Evolutionary conservation across 305 asterid species (phyloP), one percentile per base, ranked within the genome.

Genomic region (Vinca major): DNA sequence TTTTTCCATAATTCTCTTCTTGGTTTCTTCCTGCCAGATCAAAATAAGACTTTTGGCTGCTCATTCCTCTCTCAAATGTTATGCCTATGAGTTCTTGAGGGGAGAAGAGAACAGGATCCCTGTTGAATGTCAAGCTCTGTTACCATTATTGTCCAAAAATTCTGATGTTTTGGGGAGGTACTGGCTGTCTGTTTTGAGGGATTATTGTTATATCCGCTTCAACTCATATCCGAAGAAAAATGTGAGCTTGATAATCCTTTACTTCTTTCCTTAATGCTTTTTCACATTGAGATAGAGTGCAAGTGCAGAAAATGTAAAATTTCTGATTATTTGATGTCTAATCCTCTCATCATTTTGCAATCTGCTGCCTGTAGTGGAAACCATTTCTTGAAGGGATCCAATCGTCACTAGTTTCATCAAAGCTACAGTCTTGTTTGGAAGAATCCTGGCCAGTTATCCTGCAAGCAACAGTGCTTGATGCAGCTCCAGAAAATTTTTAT

Each of bases 361-460:
- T 80, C 61, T 72, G 69, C 65, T 73, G 55, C 73, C 70, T 86
- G 52, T 89, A 94, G 99, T 86, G 96, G 98, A 88, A 84, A 81
- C 96, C 96, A 72, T 86, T 94, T 81, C 97, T 94, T 80, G 99
- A 94, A 74, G 99, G 98, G 74, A 86, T 94, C 73, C 96, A 89
- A 72, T 87, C 97, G 66, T 77, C 91, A 43, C 77, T 77, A 77
- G 94, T 85, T 75, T 89, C 95, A 81, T 78, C 84, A 76, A 87
- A 83, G 81, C 75, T 94, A 87, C 80, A 81, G 73, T 90, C 92
- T 63, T 94, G 97, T 75, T 83, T 94, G 67, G 93, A 88, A 80
- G 99, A 94, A 89, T 95, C 99, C 77, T 94, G 99, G 96, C 96
- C 98, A 44, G 79, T 81, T 61, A 89, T 94, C 85, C 80, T 94